A percentile compares a stretch with the other conserved stretches of the same genome.
Evolutionary conservation across 257 asterid species (phyloP).

Genomic region (Przewalskia tangutica): DNA sequence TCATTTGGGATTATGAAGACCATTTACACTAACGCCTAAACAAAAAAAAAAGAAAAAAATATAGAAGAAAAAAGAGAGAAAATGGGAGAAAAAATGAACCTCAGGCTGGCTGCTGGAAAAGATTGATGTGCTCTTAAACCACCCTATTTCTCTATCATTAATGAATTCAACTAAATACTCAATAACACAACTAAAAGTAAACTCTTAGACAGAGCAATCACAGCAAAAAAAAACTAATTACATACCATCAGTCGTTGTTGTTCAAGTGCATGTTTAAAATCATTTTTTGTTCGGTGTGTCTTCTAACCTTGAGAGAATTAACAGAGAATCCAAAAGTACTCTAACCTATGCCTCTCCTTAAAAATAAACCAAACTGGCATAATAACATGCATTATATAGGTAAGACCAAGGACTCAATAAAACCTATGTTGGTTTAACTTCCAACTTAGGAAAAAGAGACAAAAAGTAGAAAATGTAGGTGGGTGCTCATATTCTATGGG

Average conservation of each 20-base stretch:
- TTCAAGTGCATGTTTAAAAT: not conserved
- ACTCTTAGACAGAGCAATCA: too few species aligned
- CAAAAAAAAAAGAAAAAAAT: not conserved
- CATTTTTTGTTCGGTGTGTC: too few species aligned
- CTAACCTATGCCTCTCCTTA: too few species aligned
- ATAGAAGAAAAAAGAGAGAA: too few species aligned
- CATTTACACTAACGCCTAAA: not conserved
- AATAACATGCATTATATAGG: too few species aligned
- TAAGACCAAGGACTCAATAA: too few species aligned
- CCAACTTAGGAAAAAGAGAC: not conserved
- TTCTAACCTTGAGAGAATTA: too few species aligned
- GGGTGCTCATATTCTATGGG: conserved; percentile 77
- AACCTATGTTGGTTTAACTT: too few species aligned
- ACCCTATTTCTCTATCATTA: not conserved
- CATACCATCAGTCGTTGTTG: not conserved
- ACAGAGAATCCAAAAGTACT: not conserved
- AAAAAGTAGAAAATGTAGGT: not conserved
- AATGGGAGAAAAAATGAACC: not conserved
- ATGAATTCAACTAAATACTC: not conserved
- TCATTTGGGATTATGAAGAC: conserved; percentile 90
- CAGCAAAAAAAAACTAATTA: too few species aligned
- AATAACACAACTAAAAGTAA: not conserved
- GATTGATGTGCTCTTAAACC: not conserved
- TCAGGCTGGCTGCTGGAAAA: not conserved
- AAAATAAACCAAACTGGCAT: too few species aligned